phyloP scores from a whole-genome alignment of 352 stramenopile species.

The Achlya hypogyna region DNA sequence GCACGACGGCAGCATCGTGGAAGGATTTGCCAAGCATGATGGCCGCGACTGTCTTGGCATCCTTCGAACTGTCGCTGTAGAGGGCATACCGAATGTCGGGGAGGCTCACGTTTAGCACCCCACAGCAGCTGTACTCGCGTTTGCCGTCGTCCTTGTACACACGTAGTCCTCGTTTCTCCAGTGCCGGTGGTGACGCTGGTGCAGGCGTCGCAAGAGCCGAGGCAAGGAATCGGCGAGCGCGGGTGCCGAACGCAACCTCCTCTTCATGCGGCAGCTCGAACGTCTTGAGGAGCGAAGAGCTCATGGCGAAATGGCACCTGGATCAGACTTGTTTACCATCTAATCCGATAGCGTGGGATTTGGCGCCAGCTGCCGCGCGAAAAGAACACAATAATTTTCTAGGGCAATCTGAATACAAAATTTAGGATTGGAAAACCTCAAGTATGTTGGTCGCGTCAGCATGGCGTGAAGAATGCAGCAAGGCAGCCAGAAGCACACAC shows the following conservation, averaged over 20 bases:
- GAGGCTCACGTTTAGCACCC: background rate
- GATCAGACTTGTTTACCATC: constrained; percentile 6
- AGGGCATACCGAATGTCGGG: constrained; percentile 2
- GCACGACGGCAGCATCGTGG: constrained; percentile 10
- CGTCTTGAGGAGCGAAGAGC: constrained; percentile 59
- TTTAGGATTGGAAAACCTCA: no score
- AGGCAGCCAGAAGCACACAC: no score
- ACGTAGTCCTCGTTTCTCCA: constrained; percentile 6
- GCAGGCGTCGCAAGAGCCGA: background rate
- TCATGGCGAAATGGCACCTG: constrained; percentile 41
- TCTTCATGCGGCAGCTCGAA: constrained; percentile 22
- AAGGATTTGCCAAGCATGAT: constrained; percentile 4
- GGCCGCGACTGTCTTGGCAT: constrained; percentile 6
- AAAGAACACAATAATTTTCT: no score
- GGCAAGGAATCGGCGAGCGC: background rate
- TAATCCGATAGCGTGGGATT: background rate
- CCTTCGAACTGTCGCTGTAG: background rate
- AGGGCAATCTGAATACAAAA: no score
- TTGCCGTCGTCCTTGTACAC: constrained; percentile 1
- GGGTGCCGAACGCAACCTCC: constrained; percentile 1
- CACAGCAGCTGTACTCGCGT: background rate
- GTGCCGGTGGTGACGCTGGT: background rate
- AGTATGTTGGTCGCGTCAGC: no score
- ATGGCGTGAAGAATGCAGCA: no score
- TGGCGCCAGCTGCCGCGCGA: no score